Percentiles rank a stretch among this genome's conserved stretches.
Conservation (phyloP, 2,329 filamentous ascomycete genomes). For the Aspergillus felis region DNA sequence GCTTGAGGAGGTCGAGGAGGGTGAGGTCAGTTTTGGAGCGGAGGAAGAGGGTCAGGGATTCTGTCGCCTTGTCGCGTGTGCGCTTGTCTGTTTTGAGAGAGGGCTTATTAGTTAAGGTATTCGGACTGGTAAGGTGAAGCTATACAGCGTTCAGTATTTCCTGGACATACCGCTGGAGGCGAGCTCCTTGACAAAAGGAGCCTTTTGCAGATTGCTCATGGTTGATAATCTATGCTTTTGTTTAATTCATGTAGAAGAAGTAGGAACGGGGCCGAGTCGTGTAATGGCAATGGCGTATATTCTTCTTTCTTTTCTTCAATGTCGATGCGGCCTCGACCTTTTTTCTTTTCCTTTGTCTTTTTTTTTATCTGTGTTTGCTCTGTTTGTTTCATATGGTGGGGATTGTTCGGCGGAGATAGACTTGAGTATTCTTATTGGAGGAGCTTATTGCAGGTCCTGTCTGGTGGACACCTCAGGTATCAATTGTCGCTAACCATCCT, state of each 20-base stretch:
- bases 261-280: not conserved
- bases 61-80: constrained; percentile 71
- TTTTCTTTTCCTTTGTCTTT: constrained; percentile 12
- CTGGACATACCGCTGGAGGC: constrained; percentile 67
- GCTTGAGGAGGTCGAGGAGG: constrained; percentile 71
- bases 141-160: not conserved
- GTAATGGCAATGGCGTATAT: constrained; percentile 2
- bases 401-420: not conserved
- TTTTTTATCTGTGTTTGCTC: constrained; percentile 9
- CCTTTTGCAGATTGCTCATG: constrained; percentile 44
- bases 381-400: constrained; percentile 7
- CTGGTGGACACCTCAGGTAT: not conserved
- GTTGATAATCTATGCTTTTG: constrained; percentile 7
- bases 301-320: not conserved
- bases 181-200: constrained; percentile 76
- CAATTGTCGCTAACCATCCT: too few relatives aligned
- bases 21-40: constrained; percentile 59
- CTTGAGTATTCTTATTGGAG: not conserved
- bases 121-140: not conserved
- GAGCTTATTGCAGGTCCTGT: not conserved
- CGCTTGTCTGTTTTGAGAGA: constrained; percentile 60
- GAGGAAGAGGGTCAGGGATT: constrained; percentile 74
- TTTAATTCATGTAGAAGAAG: not conserved
- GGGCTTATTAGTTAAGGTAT: constrained; percentile 8
- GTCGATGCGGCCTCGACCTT: not conserved